phyloP scores from a whole-genome alignment of 805 yeast species.

The Huiozyma sinensis region DNA sequence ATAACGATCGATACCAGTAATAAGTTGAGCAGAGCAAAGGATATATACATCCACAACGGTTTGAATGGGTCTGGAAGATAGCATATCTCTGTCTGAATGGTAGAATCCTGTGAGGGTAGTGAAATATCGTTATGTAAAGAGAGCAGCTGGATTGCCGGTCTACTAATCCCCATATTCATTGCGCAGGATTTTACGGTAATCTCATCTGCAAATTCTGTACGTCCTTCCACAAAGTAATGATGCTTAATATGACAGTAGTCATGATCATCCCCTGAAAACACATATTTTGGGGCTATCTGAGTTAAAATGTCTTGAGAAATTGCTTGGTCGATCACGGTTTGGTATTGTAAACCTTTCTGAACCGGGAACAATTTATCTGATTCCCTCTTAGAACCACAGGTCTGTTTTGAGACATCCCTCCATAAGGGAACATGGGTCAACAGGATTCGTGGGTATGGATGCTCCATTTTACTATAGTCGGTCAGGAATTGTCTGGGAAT shows the following conservation, averaged over 20 bases:
- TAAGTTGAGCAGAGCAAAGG: slow-evolving; percentile 3
- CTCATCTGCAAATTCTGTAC: slow-evolving; percentile 42
- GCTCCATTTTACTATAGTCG: slow-evolving; percentile 21
- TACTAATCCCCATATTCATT: slow-evolving; percentile 82
- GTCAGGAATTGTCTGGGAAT: slow-evolving; percentile 46
- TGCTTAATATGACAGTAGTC: slow-evolving; percentile 83
- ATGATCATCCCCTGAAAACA: slow-evolving; percentile 94
- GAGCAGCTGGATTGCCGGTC: slow-evolving; percentile 80
- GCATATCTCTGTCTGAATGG: slow-evolving; percentile 38
- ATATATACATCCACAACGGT: slow-evolving; percentile 30
- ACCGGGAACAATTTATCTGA: slow-evolving; percentile 55
- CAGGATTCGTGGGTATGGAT: slow-evolving; percentile 48
- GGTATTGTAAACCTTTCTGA: slow-evolving; percentile 72
- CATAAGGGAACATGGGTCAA: slow-evolving; percentile 83
- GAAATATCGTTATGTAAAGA: slow-evolving; percentile 40
- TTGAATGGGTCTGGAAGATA: slow-evolving; percentile 46
- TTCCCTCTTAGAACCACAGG: slow-evolving; percentile 75
- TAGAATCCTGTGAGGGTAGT: slow-evolving; percentile 6
- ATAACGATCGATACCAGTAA: neutral
- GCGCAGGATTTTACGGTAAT: slow-evolving; percentile 82
- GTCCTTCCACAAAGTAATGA: slow-evolving; percentile 18
- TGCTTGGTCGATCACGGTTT: slow-evolving; percentile 66
- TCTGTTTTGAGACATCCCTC: slow-evolving; percentile 49
- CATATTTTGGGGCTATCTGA: slow-evolving; percentile 50
- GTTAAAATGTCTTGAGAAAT: slow-evolving; percentile 49